Conservation (phyloP, 441 rosid species). For the Pelargonium citronellum region DNA sequence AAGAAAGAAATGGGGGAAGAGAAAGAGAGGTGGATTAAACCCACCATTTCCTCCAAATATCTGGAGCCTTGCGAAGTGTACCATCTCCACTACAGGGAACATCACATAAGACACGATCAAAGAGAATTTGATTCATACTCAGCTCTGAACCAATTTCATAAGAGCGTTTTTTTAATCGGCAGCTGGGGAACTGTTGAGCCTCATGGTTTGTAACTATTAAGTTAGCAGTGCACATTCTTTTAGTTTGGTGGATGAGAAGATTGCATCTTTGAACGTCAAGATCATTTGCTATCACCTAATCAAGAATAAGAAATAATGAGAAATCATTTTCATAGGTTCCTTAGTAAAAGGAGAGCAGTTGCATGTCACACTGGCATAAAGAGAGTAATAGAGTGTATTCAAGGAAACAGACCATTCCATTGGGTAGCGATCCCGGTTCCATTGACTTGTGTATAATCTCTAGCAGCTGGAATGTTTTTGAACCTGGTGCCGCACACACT, state of each 20-base stretch:
- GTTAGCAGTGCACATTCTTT: slow-evolving; percentile 95
- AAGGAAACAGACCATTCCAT: slow-evolving; percentile 53
- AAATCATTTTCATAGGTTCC: slow-evolving; percentile 17
- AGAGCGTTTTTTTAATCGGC: slow-evolving; percentile 49
- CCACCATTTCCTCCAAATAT: slow-evolving; percentile 93
- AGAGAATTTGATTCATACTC: slow-evolving; percentile 48
- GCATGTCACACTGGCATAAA: slow-evolving; percentile 5
- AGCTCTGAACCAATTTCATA: slow-evolving; percentile 32
- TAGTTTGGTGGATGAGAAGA: slow-evolving; percentile 95
- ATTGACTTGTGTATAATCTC: slow-evolving; percentile 72
- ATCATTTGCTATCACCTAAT: slow-evolving; percentile 87
- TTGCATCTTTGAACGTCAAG: slow-evolving; percentile 90
- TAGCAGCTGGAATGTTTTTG: slow-evolving; percentile 93
- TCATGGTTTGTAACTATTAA: slow-evolving; percentile 89
- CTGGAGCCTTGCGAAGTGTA: slow-evolving; percentile 96
- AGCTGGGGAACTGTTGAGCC: slow-evolving; percentile 93
- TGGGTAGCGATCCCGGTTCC: slow-evolving; percentile 59
- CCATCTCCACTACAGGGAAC: slow-evolving; percentile 99
- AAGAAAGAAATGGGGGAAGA: not conserved
- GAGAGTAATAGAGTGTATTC: not conserved
- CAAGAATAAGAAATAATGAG: slow-evolving; percentile 13
- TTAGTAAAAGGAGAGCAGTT: slow-evolving; percentile 15
- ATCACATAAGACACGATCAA: slow-evolving; percentile 91
- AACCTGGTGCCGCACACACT: slow-evolving; percentile 99
- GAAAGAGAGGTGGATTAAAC: not conserved